Percentiles rank a stretch among this genome's conserved stretches.
phyloP scores from a whole-genome alignment of 2,329 filamentous ascomycete genomes.

The Venturia pyrina region DNA sequence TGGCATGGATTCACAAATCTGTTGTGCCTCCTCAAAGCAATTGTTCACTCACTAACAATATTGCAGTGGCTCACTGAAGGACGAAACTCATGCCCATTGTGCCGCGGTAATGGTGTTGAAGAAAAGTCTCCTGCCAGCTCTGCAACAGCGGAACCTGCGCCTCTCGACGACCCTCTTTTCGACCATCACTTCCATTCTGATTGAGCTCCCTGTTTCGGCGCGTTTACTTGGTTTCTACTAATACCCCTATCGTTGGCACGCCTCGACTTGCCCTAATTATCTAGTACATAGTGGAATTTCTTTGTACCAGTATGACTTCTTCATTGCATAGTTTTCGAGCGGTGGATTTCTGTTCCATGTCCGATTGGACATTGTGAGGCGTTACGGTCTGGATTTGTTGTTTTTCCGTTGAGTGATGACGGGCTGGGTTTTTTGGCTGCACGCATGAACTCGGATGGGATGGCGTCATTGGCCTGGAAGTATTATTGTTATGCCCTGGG shows the following conservation, averaged over 20 bases:
- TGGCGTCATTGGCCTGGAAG: not conserved
- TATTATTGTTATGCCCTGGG: not conserved
- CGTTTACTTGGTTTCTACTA: not conserved
- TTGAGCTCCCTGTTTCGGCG: not conserved
- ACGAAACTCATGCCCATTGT: constrained; percentile 54
- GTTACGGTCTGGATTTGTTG: not conserved
- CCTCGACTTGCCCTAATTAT: not conserved
- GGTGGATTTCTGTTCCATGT: not conserved
- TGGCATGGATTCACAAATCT: too few relatives aligned
- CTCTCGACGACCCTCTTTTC: not conserved
- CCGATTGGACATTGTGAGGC: not conserved
- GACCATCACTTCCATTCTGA: not conserved
- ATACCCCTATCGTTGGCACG: not conserved
- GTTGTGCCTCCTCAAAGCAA: not conserved
- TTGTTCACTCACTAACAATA: constrained; percentile 3
- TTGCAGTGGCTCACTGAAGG: constrained; percentile 58
- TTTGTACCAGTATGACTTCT: not conserved
- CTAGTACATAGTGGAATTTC: not conserved
- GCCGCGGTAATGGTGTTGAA: constrained; percentile 48
- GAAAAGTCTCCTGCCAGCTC: constrained; percentile 22
- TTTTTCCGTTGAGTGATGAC: not conserved
- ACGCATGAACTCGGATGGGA: not conserved
- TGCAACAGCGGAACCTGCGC: not conserved
- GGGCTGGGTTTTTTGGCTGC: not conserved
- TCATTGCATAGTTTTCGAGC: not conserved